Evolutionary conservation across 139 green algal genomes (phyloP).

Genomic region (Nannochloris sp.): DNA sequence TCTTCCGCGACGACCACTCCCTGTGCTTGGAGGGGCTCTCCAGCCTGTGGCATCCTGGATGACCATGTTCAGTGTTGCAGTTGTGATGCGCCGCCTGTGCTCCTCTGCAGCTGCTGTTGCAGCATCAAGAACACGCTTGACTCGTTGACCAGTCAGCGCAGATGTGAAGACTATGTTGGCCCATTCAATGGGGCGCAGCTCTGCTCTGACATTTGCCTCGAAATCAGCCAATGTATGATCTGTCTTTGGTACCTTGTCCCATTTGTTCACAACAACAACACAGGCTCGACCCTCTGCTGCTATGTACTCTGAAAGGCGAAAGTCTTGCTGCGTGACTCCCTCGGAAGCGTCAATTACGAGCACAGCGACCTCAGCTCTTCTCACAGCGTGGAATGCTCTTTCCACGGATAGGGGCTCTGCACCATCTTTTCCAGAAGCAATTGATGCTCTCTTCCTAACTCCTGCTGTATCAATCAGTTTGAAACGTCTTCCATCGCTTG

Average conservation of each 20-base stretch:
- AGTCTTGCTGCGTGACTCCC: conserved; percentile 71
- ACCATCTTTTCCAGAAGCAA: conserved; percentile 58
- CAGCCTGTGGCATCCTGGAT: conserved; percentile 57
- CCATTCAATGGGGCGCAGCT: conserved; percentile 80
- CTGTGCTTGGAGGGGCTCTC: conserved; percentile 53
- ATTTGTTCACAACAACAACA: conserved; percentile 97
- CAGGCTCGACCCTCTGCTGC: conserved; percentile 69
- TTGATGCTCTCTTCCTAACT: conserved; percentile 69
- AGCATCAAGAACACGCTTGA: conserved; percentile 70
- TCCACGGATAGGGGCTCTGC: conserved; percentile 68
- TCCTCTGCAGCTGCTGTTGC: conserved; percentile 55
- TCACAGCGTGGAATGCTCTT: conserved; percentile 72
- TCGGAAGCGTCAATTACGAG: conserved; percentile 81
- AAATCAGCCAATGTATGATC: conserved; percentile 33
- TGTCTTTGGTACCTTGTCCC: conserved; percentile 74
- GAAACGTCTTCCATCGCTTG: conserved; percentile 52
- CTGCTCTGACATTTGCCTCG: conserved; percentile 27
- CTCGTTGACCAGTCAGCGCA: conserved; percentile 58
- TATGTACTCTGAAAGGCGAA: conserved; percentile 48
- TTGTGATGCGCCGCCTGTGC: conserved; percentile 77
- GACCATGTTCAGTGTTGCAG: conserved; percentile 91
- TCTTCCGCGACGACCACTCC: conserved; percentile 42
- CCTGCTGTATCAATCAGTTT: conserved; percentile 94
- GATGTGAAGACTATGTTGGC: conserved; percentile 80
- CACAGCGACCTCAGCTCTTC: conserved; percentile 77